phyloP scores from a whole-genome alignment of 108 stramenopile genomes.

The Conticribra weissflogii region DNA sequence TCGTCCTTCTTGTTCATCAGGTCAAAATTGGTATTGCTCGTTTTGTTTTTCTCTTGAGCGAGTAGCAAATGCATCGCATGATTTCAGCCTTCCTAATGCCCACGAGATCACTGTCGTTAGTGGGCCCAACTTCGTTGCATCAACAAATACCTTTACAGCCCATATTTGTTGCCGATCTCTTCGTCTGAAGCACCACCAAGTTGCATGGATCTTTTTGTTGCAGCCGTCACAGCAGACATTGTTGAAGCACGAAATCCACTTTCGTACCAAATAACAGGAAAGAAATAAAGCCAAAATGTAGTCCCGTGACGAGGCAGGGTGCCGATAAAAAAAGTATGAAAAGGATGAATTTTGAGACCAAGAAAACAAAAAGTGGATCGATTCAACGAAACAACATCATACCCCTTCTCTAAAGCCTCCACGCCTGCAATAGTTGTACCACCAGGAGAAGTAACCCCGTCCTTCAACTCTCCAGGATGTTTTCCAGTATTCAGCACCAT shows the following conservation, averaged over 20 bases:
- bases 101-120: too few relatives aligned
- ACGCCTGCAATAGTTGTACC: conserved; percentile 96
- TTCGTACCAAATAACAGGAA: too few relatives aligned
- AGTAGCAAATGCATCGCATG: too few relatives aligned
- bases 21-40: too few relatives aligned
- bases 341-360: not conserved
- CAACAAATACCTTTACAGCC: conserved; percentile 58
- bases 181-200: conserved; percentile 72
- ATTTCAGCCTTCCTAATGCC: too few relatives aligned
- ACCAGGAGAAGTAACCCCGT: conserved; percentile 89
- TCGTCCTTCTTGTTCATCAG: too few relatives aligned
- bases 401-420: conserved; percentile 90
- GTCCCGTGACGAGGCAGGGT: not conserved
- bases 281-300: not conserved
- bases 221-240: conserved; percentile 76
- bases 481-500: conserved; percentile 91
- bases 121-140: too few relatives aligned
- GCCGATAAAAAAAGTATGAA: not conserved
- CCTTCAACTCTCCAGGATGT: conserved; percentile 94
- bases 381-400: conserved; percentile 28
- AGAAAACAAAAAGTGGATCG: not conserved
- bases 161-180: conserved; percentile 69
- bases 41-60: too few relatives aligned
- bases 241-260: conserved; percentile 75
- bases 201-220: conserved; percentile 79